phyloP scores from a whole-genome alignment of 2,329 filamentous ascomycete genomes.

The Mollisiaceae sp. region DNA sequence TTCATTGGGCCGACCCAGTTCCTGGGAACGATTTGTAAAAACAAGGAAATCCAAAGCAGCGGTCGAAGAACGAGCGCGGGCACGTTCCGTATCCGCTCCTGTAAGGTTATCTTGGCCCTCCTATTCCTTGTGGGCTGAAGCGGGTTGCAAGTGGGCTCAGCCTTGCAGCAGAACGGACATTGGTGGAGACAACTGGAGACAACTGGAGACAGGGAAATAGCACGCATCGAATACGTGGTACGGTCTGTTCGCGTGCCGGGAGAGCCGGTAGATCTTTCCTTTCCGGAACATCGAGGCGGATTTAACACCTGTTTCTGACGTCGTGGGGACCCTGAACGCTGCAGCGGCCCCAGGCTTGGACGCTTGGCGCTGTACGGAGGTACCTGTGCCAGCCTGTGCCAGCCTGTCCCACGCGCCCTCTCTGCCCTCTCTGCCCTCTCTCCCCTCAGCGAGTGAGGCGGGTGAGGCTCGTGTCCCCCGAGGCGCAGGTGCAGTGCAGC shows the following conservation, averaged over 20 bases:
- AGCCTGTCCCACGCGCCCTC: not conserved
- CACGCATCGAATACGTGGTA: not conserved
- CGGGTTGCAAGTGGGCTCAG: not conserved
- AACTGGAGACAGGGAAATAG: not conserved
- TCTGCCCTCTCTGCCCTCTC: too few species aligned
- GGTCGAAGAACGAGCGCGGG: not conserved
- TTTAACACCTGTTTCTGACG: conserved; percentile 2
- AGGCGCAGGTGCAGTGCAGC: not conserved
- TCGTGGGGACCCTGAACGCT: not conserved
- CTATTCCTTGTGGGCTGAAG: not conserved
- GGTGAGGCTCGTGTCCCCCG: not conserved
- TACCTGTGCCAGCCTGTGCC: too few species aligned
- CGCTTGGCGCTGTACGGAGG: not conserved
- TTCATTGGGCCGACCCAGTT: not conserved
- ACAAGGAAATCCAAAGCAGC: not conserved
- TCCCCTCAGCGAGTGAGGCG: not conserved
- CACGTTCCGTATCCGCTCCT: not conserved
- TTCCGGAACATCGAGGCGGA: too few species aligned
- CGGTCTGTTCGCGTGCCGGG: not conserved
- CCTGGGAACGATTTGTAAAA: not conserved
- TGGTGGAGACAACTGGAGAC: not conserved
- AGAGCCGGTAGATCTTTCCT: conserved; percentile 4
- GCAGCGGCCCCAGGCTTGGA: not conserved
- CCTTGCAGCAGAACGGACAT: not conserved
- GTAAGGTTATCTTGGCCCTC: not conserved